phyloP scores from a whole-genome alignment of 2,329 filamentous ascomycete genomes.

The Blastomyces gilchristii region DNA sequence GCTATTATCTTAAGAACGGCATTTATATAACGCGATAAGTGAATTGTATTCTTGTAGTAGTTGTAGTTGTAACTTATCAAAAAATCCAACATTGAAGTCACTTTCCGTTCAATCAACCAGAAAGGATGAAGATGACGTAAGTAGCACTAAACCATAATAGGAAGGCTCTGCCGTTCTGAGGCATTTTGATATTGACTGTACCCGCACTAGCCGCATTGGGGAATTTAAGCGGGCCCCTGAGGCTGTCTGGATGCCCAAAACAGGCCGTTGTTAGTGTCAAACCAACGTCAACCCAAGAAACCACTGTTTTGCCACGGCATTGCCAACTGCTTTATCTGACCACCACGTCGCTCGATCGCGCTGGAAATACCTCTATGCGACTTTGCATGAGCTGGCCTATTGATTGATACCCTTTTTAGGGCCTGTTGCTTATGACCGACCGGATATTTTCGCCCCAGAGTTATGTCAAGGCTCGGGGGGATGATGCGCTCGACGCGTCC shows the following conservation, averaged over 20 bases:
- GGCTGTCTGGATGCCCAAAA: conserved; percentile 33
- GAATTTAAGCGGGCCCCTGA: conserved; percentile 36
- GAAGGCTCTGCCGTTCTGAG: conserved; percentile 12
- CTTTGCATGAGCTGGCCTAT: conserved; percentile 51
- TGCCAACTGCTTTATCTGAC: conserved; percentile 31
- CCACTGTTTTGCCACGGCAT: conserved; percentile 26
- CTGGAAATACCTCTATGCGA: conserved; percentile 42
- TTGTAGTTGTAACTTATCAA: neutral
- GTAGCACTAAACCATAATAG: conserved; percentile 10
- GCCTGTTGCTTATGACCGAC: conserved; percentile 37
- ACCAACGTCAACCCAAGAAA: conserved; percentile 38
- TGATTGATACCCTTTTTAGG: conserved; percentile 54
- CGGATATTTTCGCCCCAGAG: conserved; percentile 30
- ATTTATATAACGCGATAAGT: neutral
- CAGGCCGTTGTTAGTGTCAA: conserved; percentile 32
- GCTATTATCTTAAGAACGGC: neutral
- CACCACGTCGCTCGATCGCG: conserved; percentile 45
- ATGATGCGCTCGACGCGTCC: conserved; percentile 40
- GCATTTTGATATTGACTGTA: conserved; percentile 34
- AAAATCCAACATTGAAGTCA: neutral
- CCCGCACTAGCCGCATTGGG: conserved; percentile 35
- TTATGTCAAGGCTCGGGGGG: conserved; percentile 38
- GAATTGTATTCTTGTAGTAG: neutral
- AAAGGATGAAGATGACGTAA: neutral
- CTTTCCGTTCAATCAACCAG: neutral